Evolutionary conservation across 352 stramenopile genomes (phyloP).

Genomic region (Globisporangium cylindrosporum): DNA sequence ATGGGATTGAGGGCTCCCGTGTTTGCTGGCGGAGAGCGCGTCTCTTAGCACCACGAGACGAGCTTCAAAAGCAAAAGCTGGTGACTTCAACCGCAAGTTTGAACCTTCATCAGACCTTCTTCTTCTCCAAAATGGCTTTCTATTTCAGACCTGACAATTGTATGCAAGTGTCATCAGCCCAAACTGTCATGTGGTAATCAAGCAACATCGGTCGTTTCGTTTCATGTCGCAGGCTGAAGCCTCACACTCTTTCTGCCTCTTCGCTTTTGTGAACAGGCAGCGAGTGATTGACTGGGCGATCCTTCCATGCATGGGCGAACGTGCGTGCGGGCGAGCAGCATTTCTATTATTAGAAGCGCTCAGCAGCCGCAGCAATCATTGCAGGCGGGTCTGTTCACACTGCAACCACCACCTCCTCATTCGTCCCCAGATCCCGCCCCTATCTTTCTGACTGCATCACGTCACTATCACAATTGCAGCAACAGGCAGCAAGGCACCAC

Average conservation of each 20-base stretch:
- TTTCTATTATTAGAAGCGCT: conserved; percentile 5
- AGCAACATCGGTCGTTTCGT: neutral
- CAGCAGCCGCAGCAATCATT: neutral
- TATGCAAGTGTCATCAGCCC: neutral
- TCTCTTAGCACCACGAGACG: no score
- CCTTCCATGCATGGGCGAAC: neutral
- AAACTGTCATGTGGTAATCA: neutral
- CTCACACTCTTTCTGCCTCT: neutral
- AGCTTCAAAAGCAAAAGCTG: no score
- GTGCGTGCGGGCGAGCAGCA: neutral
- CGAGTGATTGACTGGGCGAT: neutral
- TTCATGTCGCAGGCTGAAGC: neutral
- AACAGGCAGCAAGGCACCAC: neutral
- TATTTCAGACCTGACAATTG: neutral
- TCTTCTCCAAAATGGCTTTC: neutral
- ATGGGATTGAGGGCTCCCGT: no score
- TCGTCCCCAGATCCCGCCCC: neutral
- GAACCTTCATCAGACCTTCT: neutral
- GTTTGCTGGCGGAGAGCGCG: no score
- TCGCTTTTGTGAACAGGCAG: neutral
- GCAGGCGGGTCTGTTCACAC: neutral
- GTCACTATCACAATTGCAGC: neutral
- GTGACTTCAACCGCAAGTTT: no score
- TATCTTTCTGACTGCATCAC: neutral
- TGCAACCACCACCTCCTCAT: neutral